Evolutionary conservation across 192 early-diverging fungal genomes (phyloP).

Genomic region (Coemansia sp.): DNA sequence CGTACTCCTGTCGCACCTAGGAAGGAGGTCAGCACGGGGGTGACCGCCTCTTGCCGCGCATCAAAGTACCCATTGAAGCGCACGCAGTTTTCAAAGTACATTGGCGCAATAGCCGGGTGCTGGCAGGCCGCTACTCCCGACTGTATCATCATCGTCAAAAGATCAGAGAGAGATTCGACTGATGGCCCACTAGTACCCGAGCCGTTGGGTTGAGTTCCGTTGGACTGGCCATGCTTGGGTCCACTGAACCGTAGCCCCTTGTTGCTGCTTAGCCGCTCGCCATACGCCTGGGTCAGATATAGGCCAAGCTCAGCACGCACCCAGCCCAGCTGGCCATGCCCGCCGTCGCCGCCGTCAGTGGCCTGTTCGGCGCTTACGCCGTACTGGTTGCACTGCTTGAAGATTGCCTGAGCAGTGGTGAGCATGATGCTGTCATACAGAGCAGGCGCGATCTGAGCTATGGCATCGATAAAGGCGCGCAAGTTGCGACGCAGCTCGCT

Average conservation of each 20-base stretch:
- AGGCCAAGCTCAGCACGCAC: slow-evolving; percentile 51
- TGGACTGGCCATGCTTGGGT: slow-evolving; percentile 22
- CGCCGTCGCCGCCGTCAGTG: slow-evolving; percentile 23
- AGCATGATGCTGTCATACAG: slow-evolving; percentile 46
- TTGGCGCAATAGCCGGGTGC: slow-evolving; percentile 39
- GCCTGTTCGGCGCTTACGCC: slow-evolving; percentile 48
- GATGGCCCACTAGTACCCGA: slow-evolving; percentile 1
- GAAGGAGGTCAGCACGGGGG: slow-evolving; percentile 44
- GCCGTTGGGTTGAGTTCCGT: slow-evolving; percentile 10
- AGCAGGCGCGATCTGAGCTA: slow-evolving; percentile 61
- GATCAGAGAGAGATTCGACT: slow-evolving; percentile 31
- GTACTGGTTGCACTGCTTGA: slow-evolving; percentile 50
- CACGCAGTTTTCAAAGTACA: slow-evolving; percentile 49
- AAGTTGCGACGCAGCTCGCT: slow-evolving; percentile 57
- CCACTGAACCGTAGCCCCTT: slow-evolving; percentile 45
- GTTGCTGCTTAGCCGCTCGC: slow-evolving; percentile 50
- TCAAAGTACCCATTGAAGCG: slow-evolving; percentile 53
- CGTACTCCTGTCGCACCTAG: slow-evolving; percentile 66
- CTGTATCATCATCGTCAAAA: slow-evolving; percentile 54
- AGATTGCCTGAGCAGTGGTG: slow-evolving; percentile 34
- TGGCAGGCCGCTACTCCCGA: slow-evolving; percentile 30
- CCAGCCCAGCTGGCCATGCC: slow-evolving; percentile 49
- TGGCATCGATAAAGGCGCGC: slow-evolving; percentile 71
- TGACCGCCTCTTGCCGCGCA: slow-evolving; percentile 28
- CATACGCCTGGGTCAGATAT: slow-evolving; percentile 48